A percentile compares a stretch with the other conserved stretches of the same genome.
These are phyloP conservation scores for Aureobasidium leucospermi DNA, from an alignment of 2,329 filamentous ascomycete species.

Conservation along the genomic window DNA sequence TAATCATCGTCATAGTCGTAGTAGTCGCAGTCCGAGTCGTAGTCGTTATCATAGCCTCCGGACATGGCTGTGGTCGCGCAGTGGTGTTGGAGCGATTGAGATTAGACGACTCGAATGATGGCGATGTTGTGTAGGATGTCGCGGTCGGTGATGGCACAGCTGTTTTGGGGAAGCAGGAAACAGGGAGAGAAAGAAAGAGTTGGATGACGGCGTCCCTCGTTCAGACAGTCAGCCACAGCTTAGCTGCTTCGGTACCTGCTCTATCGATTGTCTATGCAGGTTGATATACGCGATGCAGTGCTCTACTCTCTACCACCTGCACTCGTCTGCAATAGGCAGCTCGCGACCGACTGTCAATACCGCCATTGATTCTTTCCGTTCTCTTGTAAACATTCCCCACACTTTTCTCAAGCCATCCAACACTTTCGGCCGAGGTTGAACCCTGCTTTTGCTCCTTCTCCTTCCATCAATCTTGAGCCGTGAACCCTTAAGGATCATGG, in stretches of 20 bases:
- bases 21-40: constrained; percentile 34
- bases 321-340: not conserved
- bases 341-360: not conserved
- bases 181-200: not conserved
- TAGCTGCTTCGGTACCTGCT: not conserved
- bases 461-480: no score
- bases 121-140: not conserved
- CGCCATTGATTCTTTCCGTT: not conserved
- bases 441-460: not conserved
- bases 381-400: constrained; percentile 9
- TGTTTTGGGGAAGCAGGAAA: not conserved
- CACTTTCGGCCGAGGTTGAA: not conserved
- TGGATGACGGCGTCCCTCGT: not conserved
- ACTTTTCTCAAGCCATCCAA: not conserved
- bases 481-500: no score
- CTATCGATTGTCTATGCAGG: not conserved
- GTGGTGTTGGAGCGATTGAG: not conserved
- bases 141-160: not conserved
- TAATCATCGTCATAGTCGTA: constrained; percentile 34
- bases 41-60: constrained; percentile 11
- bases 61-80: not conserved
- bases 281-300: no score
- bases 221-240: not conserved
- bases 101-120: not conserved
- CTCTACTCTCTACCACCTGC: not conserved